Conservation (phyloP, 768 basidiomycete genomes). For the Boletus rufocinnamomeus region DNA sequence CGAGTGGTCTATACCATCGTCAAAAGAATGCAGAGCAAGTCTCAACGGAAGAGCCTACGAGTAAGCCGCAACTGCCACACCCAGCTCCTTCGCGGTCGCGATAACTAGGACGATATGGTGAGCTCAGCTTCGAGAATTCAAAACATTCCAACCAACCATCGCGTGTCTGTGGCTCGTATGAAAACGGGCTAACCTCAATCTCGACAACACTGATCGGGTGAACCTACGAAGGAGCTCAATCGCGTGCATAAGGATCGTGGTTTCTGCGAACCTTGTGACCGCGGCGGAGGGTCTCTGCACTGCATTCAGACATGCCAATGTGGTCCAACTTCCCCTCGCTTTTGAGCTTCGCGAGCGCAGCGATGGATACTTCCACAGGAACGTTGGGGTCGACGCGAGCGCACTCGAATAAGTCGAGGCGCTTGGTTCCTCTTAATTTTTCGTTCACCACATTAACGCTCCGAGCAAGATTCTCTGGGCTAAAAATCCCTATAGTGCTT, state of each 20-base stretch:
- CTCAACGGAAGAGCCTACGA: constrained; percentile 38
- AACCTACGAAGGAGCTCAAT: constrained; percentile 36
- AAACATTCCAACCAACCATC: constrained; percentile 31
- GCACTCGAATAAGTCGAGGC: constrained; percentile 60
- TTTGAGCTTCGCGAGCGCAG: constrained; percentile 43
- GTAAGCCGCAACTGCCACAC: constrained; percentile 60
- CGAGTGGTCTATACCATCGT: constrained; percentile 45
- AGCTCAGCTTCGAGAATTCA: neutral
- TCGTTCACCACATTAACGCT: constrained; percentile 47
- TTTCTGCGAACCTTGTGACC: constrained; percentile 24
- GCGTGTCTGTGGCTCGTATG: constrained; percentile 53
- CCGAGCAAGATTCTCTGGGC: constrained; percentile 45
- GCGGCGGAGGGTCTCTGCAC: constrained; percentile 48
- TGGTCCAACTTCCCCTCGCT: constrained; percentile 42
- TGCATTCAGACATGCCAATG: constrained; percentile 61
- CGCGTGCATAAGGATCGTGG: too few relatives aligned
- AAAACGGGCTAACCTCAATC: constrained; percentile 67
- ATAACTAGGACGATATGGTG: constrained; percentile 39
- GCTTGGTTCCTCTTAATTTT: constrained; percentile 52
- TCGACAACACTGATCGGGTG: constrained; percentile 61
- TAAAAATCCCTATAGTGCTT: neutral
- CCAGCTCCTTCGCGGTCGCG: constrained; percentile 53
- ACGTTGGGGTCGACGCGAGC: constrained; percentile 49
- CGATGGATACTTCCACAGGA: constrained; percentile 48
- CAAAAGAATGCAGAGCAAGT: too few relatives aligned